A percentile compares a stretch with the other conserved stretches of the same genome.
phyloP scores from a whole-genome alignment of 2,329 filamentous ascomycete species.

The Dothiorella sarmentorum region DNA sequence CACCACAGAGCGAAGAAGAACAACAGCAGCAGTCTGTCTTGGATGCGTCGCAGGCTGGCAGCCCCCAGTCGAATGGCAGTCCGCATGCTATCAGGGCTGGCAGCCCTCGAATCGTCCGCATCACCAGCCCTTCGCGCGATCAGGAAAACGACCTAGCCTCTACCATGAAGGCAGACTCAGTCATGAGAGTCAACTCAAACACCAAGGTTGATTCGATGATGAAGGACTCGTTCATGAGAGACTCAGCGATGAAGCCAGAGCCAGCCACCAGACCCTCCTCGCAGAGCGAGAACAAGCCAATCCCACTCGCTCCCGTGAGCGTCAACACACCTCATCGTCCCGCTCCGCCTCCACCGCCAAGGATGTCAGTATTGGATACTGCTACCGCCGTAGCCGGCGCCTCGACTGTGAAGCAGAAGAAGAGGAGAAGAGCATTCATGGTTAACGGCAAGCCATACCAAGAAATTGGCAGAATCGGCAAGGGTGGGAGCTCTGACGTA shows the following conservation, averaged over 20 bases:
- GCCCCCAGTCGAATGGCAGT: conserved; percentile 30
- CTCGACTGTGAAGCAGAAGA: conserved; percentile 69
- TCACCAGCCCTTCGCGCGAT: conserved; percentile 59
- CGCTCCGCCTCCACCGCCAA: conserved; percentile 73
- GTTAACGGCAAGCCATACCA: conserved; percentile 92
- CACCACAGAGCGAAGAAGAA: conserved; percentile 27
- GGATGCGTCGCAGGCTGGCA: background rate
- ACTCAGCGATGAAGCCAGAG: conserved; percentile 28
- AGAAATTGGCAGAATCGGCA: conserved; percentile 82
- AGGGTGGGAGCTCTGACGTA: conserved; percentile 89
- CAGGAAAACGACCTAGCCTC: conserved; percentile 73
- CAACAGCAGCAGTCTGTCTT: background rate
- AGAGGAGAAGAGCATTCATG: conserved; percentile 76
- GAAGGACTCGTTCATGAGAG: conserved; percentile 23
- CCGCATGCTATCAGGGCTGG: background rate
- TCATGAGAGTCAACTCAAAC: background rate
- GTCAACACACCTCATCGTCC: conserved; percentile 73
- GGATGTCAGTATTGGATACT: conserved; percentile 94
- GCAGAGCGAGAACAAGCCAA: conserved; percentile 37
- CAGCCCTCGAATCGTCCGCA: conserved; percentile 15
- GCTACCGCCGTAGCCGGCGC: conserved; percentile 82
- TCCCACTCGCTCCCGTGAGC: conserved; percentile 52
- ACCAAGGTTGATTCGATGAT: conserved; percentile 21
- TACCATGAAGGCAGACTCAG: conserved; percentile 23
- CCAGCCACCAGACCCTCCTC: conserved; percentile 3